A percentile compares a stretch with the other conserved stretches of the same genome.
Evolutionary conservation across 2,329 filamentous ascomycete genomes (phyloP).

Genomic region (Colletotrichum sp.): DNA sequence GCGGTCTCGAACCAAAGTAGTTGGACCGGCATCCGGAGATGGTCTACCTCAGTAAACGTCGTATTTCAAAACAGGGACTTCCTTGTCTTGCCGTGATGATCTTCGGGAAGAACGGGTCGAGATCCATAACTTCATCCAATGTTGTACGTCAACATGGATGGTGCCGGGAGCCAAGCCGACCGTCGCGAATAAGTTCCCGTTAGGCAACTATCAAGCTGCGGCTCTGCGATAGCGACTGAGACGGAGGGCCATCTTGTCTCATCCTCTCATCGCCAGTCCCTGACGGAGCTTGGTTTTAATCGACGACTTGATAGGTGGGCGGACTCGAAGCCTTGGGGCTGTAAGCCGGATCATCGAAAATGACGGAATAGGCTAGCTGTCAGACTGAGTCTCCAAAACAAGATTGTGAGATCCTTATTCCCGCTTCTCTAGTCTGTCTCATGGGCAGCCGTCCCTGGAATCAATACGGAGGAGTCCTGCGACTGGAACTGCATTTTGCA

Average conservation of each 20-base stretch:
- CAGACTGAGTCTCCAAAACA: background rate
- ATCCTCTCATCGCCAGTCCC: background rate
- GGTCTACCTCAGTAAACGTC: background rate
- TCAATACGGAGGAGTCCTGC: background rate
- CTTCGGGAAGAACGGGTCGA: background rate
- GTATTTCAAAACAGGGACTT: background rate
- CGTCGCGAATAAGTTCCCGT: background rate
- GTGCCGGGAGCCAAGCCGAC: background rate
- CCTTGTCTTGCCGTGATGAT: background rate
- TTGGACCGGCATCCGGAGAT: background rate
- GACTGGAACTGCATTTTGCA: background rate
- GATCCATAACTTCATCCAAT: background rate
- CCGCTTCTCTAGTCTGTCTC: background rate
- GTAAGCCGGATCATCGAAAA: background rate
- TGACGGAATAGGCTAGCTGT: background rate
- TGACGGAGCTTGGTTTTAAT: background rate
- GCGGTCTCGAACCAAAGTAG: background rate
- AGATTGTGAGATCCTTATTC: background rate
- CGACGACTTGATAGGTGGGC: background rate
- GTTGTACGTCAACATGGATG: background rate
- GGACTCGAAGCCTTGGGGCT: background rate
- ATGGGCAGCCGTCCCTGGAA: background rate
- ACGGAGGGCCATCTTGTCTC: background rate
- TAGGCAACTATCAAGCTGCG: background rate
- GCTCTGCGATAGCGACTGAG: slow-evolving; percentile 3